Base-by-base conservation (phyloP, 805 yeast genomes). In the Yarrowia sp. region DNA sequence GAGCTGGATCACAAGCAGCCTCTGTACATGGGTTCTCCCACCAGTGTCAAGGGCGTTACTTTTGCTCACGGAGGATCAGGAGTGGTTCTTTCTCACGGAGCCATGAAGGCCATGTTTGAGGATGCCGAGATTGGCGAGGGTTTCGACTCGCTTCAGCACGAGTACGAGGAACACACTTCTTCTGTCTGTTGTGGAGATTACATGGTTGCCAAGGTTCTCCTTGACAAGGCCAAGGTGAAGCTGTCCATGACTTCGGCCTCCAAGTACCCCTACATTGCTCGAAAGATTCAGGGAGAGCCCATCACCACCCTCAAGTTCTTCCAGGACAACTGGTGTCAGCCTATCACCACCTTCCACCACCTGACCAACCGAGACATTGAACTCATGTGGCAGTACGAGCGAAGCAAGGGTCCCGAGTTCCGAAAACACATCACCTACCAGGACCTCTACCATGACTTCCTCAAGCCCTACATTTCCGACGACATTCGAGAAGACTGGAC, bases 61-160 rank as follows among this genome's bases (percentile, higher is more conserved):
- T 79, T 78, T 69, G 80, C 79, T 14, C 80, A 79, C 67, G 81
- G 81, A n/a, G 81, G 80, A 8, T 71, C 77, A 0, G 81, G 80
- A 9, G 75, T 78, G 5, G 73, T 76, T 1, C 66, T 78, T 19
- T 76, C 79, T 9, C 71, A 72, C 2, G 76, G 74, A 3, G 75
- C 79, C 6, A 70, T 78, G 72, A 70, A 71, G 17, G 55, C 53
- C 19, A 70, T 75, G 24, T 72, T 76, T 52, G 76, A 73, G 14
- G 56, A 47, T 1, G 66, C 69, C n/a, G 60, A 73, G 7, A 72
- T 70, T 36, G 34, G 67, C 47, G 39, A 66, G 52, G 42, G 68
- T 34, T 67, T 61, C 34, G 55, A 61, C 24, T n/a, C 47, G 7
- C 49, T 52, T 15, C 50, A 50, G 33, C 72, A 69, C 13, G 64